Conservation (phyloP, 495 filamentous ascomycete species). For the Schizothecium vesticola region DNA sequence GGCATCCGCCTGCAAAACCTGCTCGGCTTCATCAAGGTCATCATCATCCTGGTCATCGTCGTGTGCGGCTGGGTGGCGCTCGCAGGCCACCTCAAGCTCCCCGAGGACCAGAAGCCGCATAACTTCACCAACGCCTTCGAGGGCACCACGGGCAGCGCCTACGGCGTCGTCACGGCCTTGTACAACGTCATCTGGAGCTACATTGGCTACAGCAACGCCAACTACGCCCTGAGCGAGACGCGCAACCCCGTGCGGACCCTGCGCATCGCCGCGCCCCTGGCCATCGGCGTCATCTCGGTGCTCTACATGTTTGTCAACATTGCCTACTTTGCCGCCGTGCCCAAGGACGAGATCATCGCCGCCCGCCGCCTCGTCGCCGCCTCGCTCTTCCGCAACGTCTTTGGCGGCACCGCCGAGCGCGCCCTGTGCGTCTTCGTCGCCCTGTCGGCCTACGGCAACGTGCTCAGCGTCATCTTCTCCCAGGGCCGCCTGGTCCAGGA, state of each 20-base stretch:
- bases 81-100: conserved; percentile 48
- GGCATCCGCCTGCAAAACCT: conserved; percentile 62
- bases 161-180: conserved; percentile 57
- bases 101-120: conserved; percentile 43
- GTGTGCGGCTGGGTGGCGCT: conserved; percentile 61
- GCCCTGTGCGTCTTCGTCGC: conserved; percentile 67
- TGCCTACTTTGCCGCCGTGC: conserved; percentile 66
- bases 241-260: conserved; percentile 59
- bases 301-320: conserved; percentile 67
- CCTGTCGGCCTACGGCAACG: conserved; percentile 67
- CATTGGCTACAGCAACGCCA: conserved; percentile 61
- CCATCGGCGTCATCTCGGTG: conserved; percentile 54
- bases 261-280: conserved; percentile 57
- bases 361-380: conserved; percentile 59
- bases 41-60: conserved; percentile 62
- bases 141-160: conserved; percentile 51
- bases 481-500: conserved; percentile 62
- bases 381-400: conserved; percentile 62
- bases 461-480: conserved; percentile 63
- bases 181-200: conserved; percentile 66
- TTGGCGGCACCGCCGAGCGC: conserved; percentile 51
- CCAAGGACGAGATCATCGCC: conserved; percentile 55
- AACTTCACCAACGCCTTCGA: conserved; percentile 65
- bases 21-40: conserved; percentile 62
- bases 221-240: conserved; percentile 56